phyloP scores from a whole-genome alignment of 495 filamentous ascomycete genomes.

The Tuber indicum region DNA sequence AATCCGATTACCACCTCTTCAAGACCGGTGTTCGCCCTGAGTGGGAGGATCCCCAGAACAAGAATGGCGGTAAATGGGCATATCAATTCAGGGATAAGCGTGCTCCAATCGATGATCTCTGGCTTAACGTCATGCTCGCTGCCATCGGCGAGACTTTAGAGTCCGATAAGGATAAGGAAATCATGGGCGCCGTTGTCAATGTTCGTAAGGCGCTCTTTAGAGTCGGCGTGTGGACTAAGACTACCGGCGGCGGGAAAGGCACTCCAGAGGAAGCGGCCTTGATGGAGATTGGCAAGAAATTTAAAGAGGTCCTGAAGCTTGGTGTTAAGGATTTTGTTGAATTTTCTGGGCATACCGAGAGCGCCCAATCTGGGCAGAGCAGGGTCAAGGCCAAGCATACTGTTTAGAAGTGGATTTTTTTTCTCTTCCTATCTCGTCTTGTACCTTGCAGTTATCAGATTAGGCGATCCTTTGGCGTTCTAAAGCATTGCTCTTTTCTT shows the following conservation, averaged over 20 bases:
- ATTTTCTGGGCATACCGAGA: slow-evolving; percentile 94
- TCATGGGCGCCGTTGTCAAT: slow-evolving; percentile 99
- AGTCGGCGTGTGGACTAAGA: slow-evolving; percentile 57
- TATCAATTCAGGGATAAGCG: slow-evolving; percentile 96
- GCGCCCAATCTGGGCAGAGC: slow-evolving; percentile 83
- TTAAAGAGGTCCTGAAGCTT: slow-evolving; percentile 83
- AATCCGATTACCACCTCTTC: slow-evolving; percentile 99
- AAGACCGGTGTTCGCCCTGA: slow-evolving; percentile 94
- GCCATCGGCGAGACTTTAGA: slow-evolving; percentile 98
- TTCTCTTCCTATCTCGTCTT: neutral
- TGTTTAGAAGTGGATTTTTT: slow-evolving; percentile 51
- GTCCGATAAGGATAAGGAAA: slow-evolving; percentile 84
- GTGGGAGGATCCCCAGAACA: slow-evolving; percentile 97
- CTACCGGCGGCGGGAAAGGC: slow-evolving; percentile 27
- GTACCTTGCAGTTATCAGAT: neutral
- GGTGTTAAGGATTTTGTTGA: slow-evolving; percentile 70
- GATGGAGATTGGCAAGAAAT: slow-evolving; percentile 71
- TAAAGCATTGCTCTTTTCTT: neutral
- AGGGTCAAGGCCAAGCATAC: slow-evolving; percentile 90
- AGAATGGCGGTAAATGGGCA: slow-evolving; percentile 98
- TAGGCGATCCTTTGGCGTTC: neutral
- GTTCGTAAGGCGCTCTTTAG: slow-evolving; percentile 97
- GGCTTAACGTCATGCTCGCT: slow-evolving; percentile 92
- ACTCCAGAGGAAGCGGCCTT: slow-evolving; percentile 44
- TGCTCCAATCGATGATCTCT: slow-evolving; percentile 87